A percentile compares a stretch with the other conserved stretches of the same genome.
Evolutionary conservation across 2,329 filamentous ascomycete genomes (phyloP).

Genomic region (Fusarium udum): DNA sequence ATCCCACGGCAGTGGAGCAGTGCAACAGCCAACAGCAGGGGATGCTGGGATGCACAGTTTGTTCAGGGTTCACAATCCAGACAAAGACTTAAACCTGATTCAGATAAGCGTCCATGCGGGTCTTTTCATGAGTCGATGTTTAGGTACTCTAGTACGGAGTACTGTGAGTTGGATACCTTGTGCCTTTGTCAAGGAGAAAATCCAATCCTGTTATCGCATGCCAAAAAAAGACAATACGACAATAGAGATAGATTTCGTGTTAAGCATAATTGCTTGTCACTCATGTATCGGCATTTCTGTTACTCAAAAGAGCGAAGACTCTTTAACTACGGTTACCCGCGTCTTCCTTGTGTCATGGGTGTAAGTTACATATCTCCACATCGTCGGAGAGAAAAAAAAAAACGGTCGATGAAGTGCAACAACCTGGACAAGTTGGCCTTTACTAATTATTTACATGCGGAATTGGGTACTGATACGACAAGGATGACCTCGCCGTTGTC

Average conservation of each 20-base stretch:
- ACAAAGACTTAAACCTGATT: constrained; percentile 9
- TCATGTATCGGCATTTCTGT: not conserved
- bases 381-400: not conserved
- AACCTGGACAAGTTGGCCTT: not conserved
- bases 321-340: not conserved
- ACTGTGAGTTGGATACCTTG: not conserved
- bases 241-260: not conserved
- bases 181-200: not conserved
- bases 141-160: no score
- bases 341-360: constrained; percentile 10
- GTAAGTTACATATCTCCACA: not conserved
- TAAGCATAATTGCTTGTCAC: not conserved
- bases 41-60: constrained; percentile 15
- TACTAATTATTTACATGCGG: not conserved
- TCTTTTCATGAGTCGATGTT: not conserved
- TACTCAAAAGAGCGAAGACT: not conserved
- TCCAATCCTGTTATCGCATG: not conserved
- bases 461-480: not conserved
- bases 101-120: not conserved
- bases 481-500: not conserved
- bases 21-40: constrained; percentile 15
- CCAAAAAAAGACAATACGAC: not conserved
- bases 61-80: constrained; percentile 7
- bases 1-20: constrained; percentile 32
- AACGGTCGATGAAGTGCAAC: not conserved